Conservation (phyloP, 371 early-diverging fungal species). For the Rhizoclosmatium hyalinum region DNA sequence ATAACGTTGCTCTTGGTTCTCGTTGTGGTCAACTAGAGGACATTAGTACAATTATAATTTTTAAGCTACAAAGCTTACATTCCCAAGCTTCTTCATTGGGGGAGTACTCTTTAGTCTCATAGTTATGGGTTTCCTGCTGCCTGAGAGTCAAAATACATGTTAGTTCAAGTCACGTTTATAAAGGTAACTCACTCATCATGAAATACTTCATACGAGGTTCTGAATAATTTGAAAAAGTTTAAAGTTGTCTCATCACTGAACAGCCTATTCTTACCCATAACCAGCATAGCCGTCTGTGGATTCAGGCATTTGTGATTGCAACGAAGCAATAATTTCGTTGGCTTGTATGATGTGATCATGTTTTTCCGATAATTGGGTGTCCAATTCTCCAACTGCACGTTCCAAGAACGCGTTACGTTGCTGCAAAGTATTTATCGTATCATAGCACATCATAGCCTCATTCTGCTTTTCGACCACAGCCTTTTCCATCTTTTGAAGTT, state of each 20-base stretch:
- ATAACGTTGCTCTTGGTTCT: neutral
- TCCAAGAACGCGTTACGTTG: constrained; percentile 5
- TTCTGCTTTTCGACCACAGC: neutral
- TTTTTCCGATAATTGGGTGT: constrained; percentile 23
- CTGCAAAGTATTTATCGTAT: constrained; percentile 8
- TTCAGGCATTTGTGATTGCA: neutral
- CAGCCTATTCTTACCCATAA: constrained; percentile 1
- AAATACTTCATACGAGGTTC: neutral
- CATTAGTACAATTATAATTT: neutral
- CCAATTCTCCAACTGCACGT: neutral
- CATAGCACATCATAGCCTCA: constrained; percentile 10
- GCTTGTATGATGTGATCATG: constrained; percentile 23
- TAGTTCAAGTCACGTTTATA: no score
- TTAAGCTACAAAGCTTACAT: neutral
- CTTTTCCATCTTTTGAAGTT: constrained; percentile 19
- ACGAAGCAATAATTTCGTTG: constrained; percentile 8
- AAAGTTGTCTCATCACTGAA: no score
- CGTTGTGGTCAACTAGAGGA: neutral
- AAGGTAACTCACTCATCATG: neutral
- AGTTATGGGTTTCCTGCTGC: neutral
- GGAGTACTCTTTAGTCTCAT: neutral
- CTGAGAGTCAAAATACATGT: no score
- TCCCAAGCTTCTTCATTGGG: neutral
- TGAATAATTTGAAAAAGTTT: neutral
- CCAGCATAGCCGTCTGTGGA: neutral